Conservation (phyloP, 345 rosid species). For the Eucalyptus polyanthemos region DNA sequence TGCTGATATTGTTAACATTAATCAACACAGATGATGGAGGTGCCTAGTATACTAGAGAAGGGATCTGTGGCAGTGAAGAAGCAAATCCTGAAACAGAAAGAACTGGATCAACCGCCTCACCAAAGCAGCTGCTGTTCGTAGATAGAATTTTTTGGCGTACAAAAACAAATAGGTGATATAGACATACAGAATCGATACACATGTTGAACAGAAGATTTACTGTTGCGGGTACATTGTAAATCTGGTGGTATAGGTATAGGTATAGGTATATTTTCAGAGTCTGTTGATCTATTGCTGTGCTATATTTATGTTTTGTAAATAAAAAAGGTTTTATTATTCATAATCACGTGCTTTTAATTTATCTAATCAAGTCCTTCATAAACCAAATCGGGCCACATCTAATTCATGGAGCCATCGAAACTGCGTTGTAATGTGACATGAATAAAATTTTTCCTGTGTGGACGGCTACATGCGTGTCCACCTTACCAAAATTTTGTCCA, state of each 20-base stretch:
- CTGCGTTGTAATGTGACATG: neutral
- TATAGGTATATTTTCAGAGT: neutral
- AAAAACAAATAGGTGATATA: neutral
- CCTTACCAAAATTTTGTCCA: neutral
- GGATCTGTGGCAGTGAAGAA: conserved; percentile 59
- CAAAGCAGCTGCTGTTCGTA: conserved; percentile 41
- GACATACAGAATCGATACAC: neutral
- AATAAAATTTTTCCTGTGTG: neutral
- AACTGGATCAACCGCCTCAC: conserved; percentile 8
- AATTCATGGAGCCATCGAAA: neutral
- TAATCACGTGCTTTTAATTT: neutral
- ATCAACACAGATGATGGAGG: conserved; percentile 51
- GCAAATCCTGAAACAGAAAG: conserved; percentile 31
- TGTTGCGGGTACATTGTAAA: neutral
- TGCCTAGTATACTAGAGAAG: conserved; percentile 61
- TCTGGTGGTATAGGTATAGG: neutral
- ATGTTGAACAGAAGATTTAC: neutral
- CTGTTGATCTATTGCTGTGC: neutral
- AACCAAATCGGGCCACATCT: neutral
- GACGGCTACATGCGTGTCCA: neutral
- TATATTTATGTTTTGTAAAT: neutral
- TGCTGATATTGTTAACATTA: neutral
- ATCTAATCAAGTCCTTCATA: neutral
- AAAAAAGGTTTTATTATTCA: neutral
- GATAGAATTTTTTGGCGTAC: neutral